Evolutionary conservation across 2,329 filamentous ascomycete species (phyloP), one percentile per base, ranked within the genome.

Genomic region (Anthostomella pinea): DNA sequence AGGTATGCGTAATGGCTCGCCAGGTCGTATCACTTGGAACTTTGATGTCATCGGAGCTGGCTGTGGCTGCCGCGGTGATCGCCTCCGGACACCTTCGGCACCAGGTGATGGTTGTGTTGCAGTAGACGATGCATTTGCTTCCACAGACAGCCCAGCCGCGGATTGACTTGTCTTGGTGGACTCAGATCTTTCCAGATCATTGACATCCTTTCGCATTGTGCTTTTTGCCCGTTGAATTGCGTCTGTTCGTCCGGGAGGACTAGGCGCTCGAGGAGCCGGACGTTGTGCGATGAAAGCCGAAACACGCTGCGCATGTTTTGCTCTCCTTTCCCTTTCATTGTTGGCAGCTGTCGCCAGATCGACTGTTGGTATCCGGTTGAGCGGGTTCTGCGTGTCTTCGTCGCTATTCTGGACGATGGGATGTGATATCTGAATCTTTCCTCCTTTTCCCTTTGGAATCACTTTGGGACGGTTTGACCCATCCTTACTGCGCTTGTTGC

Each of bases 101-200:
- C 65, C 67, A 0, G 75, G 75, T 4, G 75, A 79, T 6, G 73
- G 54, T 49, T 76, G 68, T 6, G 68, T 63, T 2, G 68, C 71
- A 8, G 69, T 71, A 4, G 67, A 69, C 9, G 57, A 60, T 2
- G 65, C 69, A 32, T 59, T 59, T 54, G 52, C 40, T 51, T 56
- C 20, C 51, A 60, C 51, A 36, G 57, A 60, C 18, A 59, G 38
- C 9, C 48, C 47, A 6, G 44, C 44, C n/a, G 39, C 37, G 5
- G 45, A 52, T 25, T 50, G 39, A 7, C 30, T 35, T 18, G 52
- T 53, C 41, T 51, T 55, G 8, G 19, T 56, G 20, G 53, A 59
- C 33, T 37, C 52, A 14, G 48, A 47, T 39, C 43, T 48, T 37
- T 28, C 45, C 40, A 56, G 40, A 16, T 48, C 42, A 10, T 35